Conservation (phyloP, 192 early-diverging fungal genomes). For the Entomortierella lignicola region DNA sequence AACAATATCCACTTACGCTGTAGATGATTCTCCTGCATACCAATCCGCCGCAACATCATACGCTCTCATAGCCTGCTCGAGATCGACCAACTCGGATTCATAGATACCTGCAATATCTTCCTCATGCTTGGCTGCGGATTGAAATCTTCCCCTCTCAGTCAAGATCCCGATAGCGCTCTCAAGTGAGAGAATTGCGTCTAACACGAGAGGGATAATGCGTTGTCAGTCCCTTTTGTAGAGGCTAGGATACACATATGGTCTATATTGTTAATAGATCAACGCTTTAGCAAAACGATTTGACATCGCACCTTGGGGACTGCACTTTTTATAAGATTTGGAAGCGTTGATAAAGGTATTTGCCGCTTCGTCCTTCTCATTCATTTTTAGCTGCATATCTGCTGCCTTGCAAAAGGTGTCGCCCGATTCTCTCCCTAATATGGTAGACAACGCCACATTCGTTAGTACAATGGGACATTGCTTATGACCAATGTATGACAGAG, state of each 20-base stretch:
- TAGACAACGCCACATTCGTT: background rate
- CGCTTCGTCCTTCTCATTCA: conserved; percentile 89
- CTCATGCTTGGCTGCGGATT: conserved; percentile 91
- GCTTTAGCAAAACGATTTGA: background rate
- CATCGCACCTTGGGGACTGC: conserved; percentile 71
- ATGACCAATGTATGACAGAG: background rate
- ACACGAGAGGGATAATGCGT: background rate
- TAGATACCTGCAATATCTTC: conserved; percentile 95
- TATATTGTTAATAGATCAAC: too few relatives aligned
- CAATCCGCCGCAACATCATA: conserved; percentile 94
- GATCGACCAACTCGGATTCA: conserved; percentile 84
- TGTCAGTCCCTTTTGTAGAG: too few relatives aligned
- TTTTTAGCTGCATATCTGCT: conserved; percentile 80
- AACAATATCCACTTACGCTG: conserved; percentile 72
- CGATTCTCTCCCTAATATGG: conserved; percentile 84
- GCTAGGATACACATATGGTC: too few relatives aligned
- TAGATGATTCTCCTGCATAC: conserved; percentile 91
- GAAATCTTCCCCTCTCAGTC: conserved; percentile 88
- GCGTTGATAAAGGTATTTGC: conserved; percentile 86
- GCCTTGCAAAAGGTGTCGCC: conserved; percentile 93
- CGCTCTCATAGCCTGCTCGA: conserved; percentile 83
- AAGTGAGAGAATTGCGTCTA: conserved; percentile 80
- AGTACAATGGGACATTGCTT: background rate
- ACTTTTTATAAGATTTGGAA: conserved; percentile 91
- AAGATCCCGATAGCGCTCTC: conserved; percentile 84